A percentile compares a stretch with the other conserved stretches of the same genome.
These are phyloP conservation scores for Lodderomyces metapsilosis DNA, from an alignment of 1,139 yeast species.

Conservation along the genomic window DNA sequence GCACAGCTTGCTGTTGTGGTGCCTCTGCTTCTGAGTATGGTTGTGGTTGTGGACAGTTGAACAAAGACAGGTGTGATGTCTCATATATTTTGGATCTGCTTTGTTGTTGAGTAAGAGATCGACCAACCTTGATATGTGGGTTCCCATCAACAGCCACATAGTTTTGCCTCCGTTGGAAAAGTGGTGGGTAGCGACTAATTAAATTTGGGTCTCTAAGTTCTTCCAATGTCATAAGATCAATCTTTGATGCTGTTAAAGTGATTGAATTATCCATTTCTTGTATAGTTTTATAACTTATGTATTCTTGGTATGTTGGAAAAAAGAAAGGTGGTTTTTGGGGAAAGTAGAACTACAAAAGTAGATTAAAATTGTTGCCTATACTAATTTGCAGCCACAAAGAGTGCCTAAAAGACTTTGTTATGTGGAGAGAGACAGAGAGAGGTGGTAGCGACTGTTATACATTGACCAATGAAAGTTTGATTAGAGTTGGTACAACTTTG, in stretches of 20 bases:
- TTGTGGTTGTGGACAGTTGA: background rate
- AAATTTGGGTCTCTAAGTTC: constrained; percentile 17
- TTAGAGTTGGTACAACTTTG: background rate
- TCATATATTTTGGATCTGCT: background rate
- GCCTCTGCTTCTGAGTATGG: background rate
- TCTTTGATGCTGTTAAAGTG: constrained; percentile 9
- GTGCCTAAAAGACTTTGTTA: background rate
- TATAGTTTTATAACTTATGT: background rate
- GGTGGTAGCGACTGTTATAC: background rate
- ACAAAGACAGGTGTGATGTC: background rate
- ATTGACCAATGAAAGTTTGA: background rate
- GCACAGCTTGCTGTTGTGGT: background rate
- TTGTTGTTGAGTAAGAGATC: background rate
- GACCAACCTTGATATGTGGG: background rate
- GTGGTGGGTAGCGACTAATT: constrained; percentile 17
- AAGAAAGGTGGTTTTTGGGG: background rate
- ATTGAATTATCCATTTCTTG: constrained; percentile 10
- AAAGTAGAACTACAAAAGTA: no score
- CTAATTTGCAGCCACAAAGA: constrained; percentile 9
- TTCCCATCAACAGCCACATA: constrained; percentile 8
- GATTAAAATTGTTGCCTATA: no score
- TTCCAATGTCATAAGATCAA: constrained; percentile 15
- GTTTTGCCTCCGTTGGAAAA: constrained; percentile 13
- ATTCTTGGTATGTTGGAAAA: background rate
- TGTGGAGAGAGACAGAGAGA: background rate